A percentile compares a stretch with the other conserved stretches of the same genome.
These are phyloP conservation scores for Stylonectria norvegica DNA, from an alignment of 2,329 filamentous ascomycete genomes.

Conservation along the genomic window DNA sequence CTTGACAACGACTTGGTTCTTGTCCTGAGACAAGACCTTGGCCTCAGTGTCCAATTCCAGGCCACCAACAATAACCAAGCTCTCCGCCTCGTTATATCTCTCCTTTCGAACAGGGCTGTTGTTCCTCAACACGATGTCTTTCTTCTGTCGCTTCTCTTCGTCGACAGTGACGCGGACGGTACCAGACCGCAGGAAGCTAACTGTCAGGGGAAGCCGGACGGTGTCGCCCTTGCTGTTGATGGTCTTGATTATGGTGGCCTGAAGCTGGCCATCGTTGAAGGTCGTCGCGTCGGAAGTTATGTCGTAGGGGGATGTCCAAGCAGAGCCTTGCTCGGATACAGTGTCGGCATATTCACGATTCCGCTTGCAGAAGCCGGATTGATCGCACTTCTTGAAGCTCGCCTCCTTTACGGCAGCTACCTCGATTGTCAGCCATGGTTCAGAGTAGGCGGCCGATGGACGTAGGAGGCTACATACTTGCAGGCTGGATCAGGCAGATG, in stretches of 20 bases:
- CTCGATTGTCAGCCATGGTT: constrained; percentile 15
- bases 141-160: constrained; percentile 84
- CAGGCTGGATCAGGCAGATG: constrained; percentile 59
- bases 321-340: constrained; percentile 59
- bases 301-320: constrained; percentile 78
- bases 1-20: constrained; percentile 67
- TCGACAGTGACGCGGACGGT: constrained; percentile 84
- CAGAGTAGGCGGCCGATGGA: too few relatives aligned
- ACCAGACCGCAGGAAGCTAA: constrained; percentile 88
- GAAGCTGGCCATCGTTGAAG: constrained; percentile 76
- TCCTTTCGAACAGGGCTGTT: constrained; percentile 83
- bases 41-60: constrained; percentile 69
- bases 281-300: constrained; percentile 68
- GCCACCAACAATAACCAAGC: constrained; percentile 83
- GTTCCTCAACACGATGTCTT: constrained; percentile 83
- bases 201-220: constrained; percentile 74
- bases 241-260: constrained; percentile 78
- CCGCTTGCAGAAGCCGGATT: constrained; percentile 95
- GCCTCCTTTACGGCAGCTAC: constrained; percentile 86
- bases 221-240: constrained; percentile 61
- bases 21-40: constrained; percentile 62
- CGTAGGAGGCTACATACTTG: constrained; percentile 56
- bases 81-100: constrained; percentile 86
- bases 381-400: constrained; percentile 94
- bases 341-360: constrained; percentile 87